Evolutionary conservation across 306 rosid genomes (phyloP).

Genomic region (Prunus mongolica): DNA sequence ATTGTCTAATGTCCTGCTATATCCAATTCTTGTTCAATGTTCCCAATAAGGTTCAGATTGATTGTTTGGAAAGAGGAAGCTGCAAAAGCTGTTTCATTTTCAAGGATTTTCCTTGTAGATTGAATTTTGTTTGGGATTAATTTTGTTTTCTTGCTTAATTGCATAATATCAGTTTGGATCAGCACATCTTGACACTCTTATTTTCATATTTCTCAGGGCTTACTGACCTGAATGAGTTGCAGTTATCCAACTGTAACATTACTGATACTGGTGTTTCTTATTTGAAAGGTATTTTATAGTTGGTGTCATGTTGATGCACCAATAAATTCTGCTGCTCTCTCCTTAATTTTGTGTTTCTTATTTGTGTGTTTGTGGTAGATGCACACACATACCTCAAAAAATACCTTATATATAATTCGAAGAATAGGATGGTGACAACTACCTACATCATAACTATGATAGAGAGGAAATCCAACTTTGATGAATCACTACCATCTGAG

Average conservation of each 20-base stretch:
- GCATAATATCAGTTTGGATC: background rate
- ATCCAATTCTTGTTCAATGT: background rate
- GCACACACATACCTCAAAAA: background rate
- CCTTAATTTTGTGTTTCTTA: background rate
- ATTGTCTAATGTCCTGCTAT: background rate
- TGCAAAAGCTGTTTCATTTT: background rate
- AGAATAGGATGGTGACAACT: background rate
- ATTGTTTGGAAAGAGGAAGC: background rate
- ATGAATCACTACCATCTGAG: background rate
- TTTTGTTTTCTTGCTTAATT: background rate
- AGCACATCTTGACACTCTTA: slow-evolving; percentile 15
- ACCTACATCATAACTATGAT: background rate
- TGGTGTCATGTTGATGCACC: slow-evolving; percentile 2
- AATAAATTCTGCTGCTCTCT: slow-evolving; percentile 10
- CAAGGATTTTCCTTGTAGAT: background rate
- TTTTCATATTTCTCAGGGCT: slow-evolving; percentile 44
- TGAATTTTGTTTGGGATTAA: background rate
- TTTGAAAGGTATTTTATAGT: slow-evolving; percentile 48
- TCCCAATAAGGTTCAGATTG: background rate
- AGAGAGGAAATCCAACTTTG: background rate
- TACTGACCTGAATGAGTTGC: slow-evolving; percentile 54
- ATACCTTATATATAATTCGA: background rate
- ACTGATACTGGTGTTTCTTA: slow-evolving; percentile 56
- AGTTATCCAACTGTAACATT: slow-evolving; percentile 47
- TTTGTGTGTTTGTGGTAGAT: background rate